Conservation (phyloP, 345 rosid genomes). For the Gossypium ekmanianum region DNA sequence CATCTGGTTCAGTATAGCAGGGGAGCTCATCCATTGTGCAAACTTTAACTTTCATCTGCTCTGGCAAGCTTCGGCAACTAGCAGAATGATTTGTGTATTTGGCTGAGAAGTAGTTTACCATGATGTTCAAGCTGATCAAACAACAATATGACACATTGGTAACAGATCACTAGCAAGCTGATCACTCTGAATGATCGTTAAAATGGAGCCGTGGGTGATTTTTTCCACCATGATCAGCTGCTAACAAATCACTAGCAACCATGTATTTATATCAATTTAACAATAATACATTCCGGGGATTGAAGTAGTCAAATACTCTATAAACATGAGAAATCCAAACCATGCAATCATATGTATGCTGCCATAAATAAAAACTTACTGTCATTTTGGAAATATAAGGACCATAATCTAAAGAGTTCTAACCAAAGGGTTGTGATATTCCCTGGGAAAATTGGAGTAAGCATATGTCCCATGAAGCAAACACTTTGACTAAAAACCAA, state of each 20-base stretch:
- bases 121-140: too few species aligned
- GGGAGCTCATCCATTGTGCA: too few species aligned
- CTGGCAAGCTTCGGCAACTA: slow-evolving; percentile 60
- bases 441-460: not conserved
- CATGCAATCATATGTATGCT: too few species aligned
- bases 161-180: too few species aligned
- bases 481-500: not conserved
- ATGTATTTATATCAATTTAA: not conserved
- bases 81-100: slow-evolving; percentile 53
- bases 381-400: not conserved
- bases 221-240: not conserved
- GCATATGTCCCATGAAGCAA: not conserved
- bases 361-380: too few species aligned
- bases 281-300: not conserved
- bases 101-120: slow-evolving; percentile 56
- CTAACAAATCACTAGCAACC: not conserved
- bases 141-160: too few species aligned
- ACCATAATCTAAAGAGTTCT: too few species aligned
- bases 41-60: slow-evolving; percentile 49
- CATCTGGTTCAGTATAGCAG: too few species aligned
- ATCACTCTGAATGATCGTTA: not conserved
- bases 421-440: not conserved
- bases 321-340: not conserved
- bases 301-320: not conserved
- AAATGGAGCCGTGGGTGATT: not conserved